Evolutionary conservation across 2,329 filamentous ascomycete species (phyloP), one percentile per base, ranked within the genome.

Genomic region (Calycina marina): DNA sequence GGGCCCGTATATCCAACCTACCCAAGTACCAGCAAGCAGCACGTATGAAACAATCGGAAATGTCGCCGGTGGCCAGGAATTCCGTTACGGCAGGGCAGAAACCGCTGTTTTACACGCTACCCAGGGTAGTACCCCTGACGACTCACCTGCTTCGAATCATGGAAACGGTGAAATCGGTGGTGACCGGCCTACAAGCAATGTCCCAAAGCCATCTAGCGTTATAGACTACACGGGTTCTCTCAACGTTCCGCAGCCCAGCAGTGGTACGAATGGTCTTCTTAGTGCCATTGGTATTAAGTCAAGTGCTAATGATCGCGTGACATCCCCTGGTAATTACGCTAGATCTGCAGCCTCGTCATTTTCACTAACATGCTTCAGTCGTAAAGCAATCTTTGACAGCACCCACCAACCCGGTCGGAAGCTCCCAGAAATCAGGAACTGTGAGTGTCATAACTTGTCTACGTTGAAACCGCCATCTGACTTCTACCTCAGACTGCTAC

Each of bases 81-180:
- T 53, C 34, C 43, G 50, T 20, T 54, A 52, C 44, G 50, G 49
- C 11, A 46, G 30, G 18, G n/a, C n/a, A n/a, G 50, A 52, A 35
- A 54, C 44, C 40, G 42, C 50, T 25, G 46, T 51, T 35, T 46
- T 48, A 4, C 50, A 52, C 35, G 34, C 47, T 12, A 49, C 49
- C 10, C 49, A 65, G 30, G 51, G 62, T 4, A 47, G 39, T 18
- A 63, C 51, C 32, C 61, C 62, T 26, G 72, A 77, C 30, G 72
- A 76, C 12, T 77, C 77, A 34, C 72, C 72, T 4, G 72, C 72
- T 12, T 51, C 77, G 34, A 73, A 67, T 42, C 58, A 69, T 38
- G 64, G 65, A 26, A 59, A 58, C 18, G 70, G 67, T 40, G 67
- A 69, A 14, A 70, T 76, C 17, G 64, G 73, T 32, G 63, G 61